Evolutionary conservation across 495 filamentous ascomycete genomes (phyloP).

Genomic region (Neurospora tetrasperma): DNA sequence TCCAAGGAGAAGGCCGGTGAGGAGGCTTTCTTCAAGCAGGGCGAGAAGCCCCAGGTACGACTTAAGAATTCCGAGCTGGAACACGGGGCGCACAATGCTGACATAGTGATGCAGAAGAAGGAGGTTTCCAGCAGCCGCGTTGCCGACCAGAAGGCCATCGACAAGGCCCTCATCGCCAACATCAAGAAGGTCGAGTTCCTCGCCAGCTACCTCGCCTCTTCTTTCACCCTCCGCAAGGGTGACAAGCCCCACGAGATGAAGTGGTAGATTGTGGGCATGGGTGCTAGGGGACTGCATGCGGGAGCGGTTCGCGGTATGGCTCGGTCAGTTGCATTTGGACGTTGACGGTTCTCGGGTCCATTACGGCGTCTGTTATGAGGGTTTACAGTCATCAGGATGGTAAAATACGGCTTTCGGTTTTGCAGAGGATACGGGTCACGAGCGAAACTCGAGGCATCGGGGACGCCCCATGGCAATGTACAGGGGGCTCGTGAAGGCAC

Average conservation of each 20-base stretch:
- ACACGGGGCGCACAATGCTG: constrained; percentile 9
- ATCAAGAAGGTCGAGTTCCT: constrained; percentile 95
- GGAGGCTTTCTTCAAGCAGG: constrained; percentile 98
- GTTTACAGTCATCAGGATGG: constrained; percentile 43
- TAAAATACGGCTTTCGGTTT: constrained; percentile 27
- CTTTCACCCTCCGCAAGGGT: constrained; percentile 93
- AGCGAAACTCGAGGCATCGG: constrained; percentile 18
- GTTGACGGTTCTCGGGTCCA: constrained; percentile 45
- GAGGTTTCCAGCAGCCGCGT: constrained; percentile 76
- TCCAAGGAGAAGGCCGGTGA: constrained; percentile 77
- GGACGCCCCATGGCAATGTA: constrained; percentile 15
- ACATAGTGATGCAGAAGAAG: constrained; percentile 71
- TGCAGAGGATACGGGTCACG: constrained; percentile 23
- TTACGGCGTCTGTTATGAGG: constrained; percentile 50
- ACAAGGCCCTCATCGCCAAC: constrained; percentile 79
- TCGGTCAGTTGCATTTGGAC: constrained; percentile 48
- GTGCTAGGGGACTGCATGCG: constrained; percentile 24
- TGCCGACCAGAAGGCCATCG: constrained; percentile 93
- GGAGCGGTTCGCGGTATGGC: constrained; percentile 39
- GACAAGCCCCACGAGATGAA: constrained; percentile 98
- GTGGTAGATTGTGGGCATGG: constrained; percentile 47
- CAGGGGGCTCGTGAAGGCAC: constrained; percentile 13
- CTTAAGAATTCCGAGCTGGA: background rate
- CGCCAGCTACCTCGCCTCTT: constrained; percentile 76
- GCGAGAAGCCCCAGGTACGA: constrained; percentile 90